These are phyloP conservation scores for Amylostereum chailletii DNA, from an alignment of 1,284 basidiomycete species.

Conservation along the genomic window DNA sequence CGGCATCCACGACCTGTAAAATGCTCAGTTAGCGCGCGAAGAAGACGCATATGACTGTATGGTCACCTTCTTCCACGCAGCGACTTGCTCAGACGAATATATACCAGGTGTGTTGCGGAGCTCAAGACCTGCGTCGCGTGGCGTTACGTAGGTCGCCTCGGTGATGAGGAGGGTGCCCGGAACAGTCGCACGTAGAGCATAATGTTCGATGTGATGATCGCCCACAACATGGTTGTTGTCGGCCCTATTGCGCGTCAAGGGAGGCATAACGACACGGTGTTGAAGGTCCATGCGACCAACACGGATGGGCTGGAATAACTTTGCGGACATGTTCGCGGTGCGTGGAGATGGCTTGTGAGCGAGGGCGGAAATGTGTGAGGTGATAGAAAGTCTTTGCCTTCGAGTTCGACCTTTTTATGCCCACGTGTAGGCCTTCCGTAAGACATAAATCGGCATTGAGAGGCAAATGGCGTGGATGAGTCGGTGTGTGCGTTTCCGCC, in stretches of 20 bases:
- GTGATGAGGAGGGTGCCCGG: constrained; percentile 22
- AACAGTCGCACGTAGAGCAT: constrained; percentile 12
- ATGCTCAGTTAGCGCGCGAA: not conserved
- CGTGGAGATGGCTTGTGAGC: no score
- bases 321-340: no score
- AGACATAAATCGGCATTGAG: no score
- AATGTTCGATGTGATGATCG: constrained; percentile 11
- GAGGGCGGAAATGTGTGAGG: no score
- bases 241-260: constrained; percentile 25
- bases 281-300: constrained; percentile 19
- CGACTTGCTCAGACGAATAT: constrained; percentile 8
- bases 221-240: constrained; percentile 12
- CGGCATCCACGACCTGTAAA: constrained; percentile 22
- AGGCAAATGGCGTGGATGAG: no score
- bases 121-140: constrained; percentile 11
- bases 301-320: constrained; percentile 20
- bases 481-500: no score
- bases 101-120: constrained; percentile 15
- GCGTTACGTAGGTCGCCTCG: constrained; percentile 21
- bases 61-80: not conserved
- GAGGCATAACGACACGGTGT: constrained; percentile 24
- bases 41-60: not conserved
- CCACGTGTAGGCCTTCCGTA: no score
- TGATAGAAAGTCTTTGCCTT: no score
- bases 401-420: no score